phyloP scores from a whole-genome alignment of 148 eudicot genomes.

The Silene uniflora region DNA sequence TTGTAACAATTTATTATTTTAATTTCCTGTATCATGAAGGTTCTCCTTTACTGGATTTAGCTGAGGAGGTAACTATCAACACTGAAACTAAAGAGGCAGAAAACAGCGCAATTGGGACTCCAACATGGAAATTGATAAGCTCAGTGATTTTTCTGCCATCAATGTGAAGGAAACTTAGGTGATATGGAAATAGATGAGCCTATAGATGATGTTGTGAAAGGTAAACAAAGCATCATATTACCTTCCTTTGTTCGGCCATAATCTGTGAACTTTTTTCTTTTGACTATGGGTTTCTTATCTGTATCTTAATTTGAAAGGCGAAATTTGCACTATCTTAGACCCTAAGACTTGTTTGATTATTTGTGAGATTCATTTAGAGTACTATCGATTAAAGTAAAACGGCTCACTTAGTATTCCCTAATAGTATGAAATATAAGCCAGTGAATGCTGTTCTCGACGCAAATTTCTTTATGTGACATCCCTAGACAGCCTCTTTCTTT shows the following conservation, averaged over 20 bases:
- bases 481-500: background rate
- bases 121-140: conserved; percentile 14
- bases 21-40: background rate
- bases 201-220: conserved; percentile 4
- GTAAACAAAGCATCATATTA: background rate
- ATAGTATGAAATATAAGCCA: background rate
- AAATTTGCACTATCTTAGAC: background rate
- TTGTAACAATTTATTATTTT: background rate
- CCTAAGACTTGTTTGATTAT: background rate
- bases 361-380: background rate
- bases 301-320: background rate
- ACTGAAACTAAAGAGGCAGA: background rate
- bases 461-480: background rate
- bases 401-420: background rate
- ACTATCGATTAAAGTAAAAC: background rate
- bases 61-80: background rate
- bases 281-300: background rate
- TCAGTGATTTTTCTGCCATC: background rate
- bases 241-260: background rate
- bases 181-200: conserved; percentile 3
- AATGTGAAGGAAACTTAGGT: background rate
- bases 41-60: background rate
- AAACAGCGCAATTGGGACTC: conserved; percentile 1
- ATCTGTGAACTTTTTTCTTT: background rate
- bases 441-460: background rate